phyloP scores from a whole-genome alignment of 495 filamentous ascomycete genomes.

The Letharia lupina region DNA sequence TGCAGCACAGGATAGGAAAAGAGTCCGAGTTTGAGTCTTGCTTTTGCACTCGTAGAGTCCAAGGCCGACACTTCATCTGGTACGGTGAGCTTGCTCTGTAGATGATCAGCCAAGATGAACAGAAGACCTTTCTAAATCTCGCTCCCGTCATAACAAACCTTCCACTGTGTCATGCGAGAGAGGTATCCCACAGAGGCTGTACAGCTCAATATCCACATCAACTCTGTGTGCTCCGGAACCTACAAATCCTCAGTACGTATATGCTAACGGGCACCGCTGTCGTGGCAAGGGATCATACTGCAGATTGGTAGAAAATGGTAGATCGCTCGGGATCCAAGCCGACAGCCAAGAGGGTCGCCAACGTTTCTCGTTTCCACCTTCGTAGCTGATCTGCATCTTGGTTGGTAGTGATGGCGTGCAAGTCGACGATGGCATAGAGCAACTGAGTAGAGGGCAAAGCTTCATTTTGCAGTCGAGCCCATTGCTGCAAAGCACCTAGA shows the following conservation, averaged over 20 bases:
- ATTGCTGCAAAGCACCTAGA: conserved; percentile 80
- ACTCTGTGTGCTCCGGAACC: conserved; percentile 72
- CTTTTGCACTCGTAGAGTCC: conserved; percentile 39
- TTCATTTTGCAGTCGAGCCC: conserved; percentile 68
- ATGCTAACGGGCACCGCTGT: not conserved
- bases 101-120: conserved; percentile 15
- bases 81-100: conserved; percentile 61
- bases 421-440: conserved; percentile 78
- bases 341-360: conserved; percentile 74
- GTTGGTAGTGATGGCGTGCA: conserved; percentile 81
- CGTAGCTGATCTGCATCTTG: conserved; percentile 52
- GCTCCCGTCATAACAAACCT: conserved; percentile 45
- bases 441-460: conserved; percentile 48
- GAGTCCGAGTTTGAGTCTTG: conserved; percentile 72
- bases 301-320: conserved; percentile 79
- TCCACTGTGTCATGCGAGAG: conserved; percentile 96
- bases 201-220: conserved; percentile 95
- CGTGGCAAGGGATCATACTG: conserved; percentile 34
- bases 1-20: conserved; percentile 96
- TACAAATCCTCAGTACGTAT: conserved; percentile 26
- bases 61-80: conserved; percentile 46
- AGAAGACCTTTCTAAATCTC: not conserved
- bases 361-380: conserved; percentile 57
- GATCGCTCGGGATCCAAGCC: conserved; percentile 67
- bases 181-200: conserved; percentile 83